Percentiles rank a stretch among this genome's conserved stretches.
Evolutionary conservation across 1,284 basidiomycete species (phyloP).

Genomic region (Malassezia sp.): DNA sequence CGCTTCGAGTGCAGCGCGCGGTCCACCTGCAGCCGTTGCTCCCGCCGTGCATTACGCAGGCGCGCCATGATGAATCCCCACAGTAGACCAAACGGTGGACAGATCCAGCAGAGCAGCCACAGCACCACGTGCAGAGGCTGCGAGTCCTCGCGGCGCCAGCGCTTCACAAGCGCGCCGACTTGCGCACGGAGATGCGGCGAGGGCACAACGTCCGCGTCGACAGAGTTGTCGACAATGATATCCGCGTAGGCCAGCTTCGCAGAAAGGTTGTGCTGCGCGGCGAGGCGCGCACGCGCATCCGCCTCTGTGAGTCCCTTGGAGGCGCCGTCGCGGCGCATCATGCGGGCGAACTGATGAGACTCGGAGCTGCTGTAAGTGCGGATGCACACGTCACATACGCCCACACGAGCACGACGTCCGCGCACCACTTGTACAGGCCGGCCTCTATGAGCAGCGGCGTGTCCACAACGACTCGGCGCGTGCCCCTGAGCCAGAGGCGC

Average conservation of each 20-base stretch:
- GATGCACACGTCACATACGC: constrained; percentile 55
- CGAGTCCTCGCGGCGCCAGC: constrained; percentile 48
- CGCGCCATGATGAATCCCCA: constrained; percentile 23
- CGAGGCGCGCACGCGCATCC: constrained; percentile 61
- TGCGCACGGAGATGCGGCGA: constrained; percentile 51
- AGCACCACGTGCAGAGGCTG: constrained; percentile 56
- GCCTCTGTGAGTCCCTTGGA: constrained; percentile 48
- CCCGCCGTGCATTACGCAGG: not conserved
- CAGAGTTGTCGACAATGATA: constrained; percentile 73
- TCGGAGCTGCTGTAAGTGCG: constrained; percentile 12
- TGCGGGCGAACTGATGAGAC: constrained; percentile 33
- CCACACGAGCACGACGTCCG: constrained; percentile 73
- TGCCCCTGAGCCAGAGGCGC: constrained; percentile 63
- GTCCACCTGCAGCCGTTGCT: not conserved
- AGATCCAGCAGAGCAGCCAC: constrained; percentile 61
- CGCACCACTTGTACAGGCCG: constrained; percentile 73
- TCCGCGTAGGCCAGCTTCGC: constrained; percentile 75
- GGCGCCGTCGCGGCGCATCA: constrained; percentile 34
- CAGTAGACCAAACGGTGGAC: constrained; percentile 62
- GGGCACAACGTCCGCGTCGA: constrained; percentile 11
- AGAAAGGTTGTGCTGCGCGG: constrained; percentile 67
- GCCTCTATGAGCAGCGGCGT: constrained; percentile 89
- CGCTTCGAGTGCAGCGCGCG: not conserved
- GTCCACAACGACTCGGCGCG: constrained; percentile 71
- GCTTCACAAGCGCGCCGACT: constrained; percentile 58